Percentiles rank a stretch among this genome's conserved stretches.
phyloP scores from a whole-genome alignment of 106 monocot species.

The Cymbidium sinense region DNA sequence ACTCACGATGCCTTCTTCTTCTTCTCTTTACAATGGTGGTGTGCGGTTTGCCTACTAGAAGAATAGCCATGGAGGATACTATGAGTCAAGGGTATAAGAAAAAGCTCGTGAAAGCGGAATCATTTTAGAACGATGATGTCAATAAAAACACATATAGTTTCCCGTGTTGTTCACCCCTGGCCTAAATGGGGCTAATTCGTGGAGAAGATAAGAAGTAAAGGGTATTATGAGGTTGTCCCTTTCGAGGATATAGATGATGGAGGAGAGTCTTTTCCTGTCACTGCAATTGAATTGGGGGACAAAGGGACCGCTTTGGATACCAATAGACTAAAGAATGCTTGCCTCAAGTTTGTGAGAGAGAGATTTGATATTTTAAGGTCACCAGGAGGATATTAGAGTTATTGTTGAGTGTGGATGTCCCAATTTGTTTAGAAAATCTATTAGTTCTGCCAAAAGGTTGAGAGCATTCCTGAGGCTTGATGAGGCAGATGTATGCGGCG shows the following conservation, averaged over 20 bases:
- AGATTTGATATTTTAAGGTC: slow-evolving; percentile 80
- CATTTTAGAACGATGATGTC: neutral
- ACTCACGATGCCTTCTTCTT: neutral
- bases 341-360: slow-evolving; percentile 69
- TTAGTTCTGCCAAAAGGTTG: slow-evolving; percentile 93
- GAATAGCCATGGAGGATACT: neutral
- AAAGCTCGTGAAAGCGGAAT: neutral
- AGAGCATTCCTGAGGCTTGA: slow-evolving; percentile 65
- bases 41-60: neutral
- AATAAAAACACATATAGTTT: neutral
- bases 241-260: neutral
- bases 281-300: neutral
- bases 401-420: slow-evolving; percentile 82
- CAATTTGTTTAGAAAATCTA: slow-evolving; percentile 60
- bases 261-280: neutral
- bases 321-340: slow-evolving; percentile 53
- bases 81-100: neutral
- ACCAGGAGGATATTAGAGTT: slow-evolving; percentile 55
- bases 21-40: no score
- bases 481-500: slow-evolving; percentile 80
- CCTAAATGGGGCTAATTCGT: slow-evolving; percentile 22
- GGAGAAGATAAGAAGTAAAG: slow-evolving; percentile 18
- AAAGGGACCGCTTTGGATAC: slow-evolving; percentile 10
- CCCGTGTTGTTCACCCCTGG: slow-evolving; percentile 12
- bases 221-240: slow-evolving; percentile 3